Evolutionary conservation across 768 basidiomycete genomes (phyloP).

Genomic region (Rossbeevera mucosa): DNA sequence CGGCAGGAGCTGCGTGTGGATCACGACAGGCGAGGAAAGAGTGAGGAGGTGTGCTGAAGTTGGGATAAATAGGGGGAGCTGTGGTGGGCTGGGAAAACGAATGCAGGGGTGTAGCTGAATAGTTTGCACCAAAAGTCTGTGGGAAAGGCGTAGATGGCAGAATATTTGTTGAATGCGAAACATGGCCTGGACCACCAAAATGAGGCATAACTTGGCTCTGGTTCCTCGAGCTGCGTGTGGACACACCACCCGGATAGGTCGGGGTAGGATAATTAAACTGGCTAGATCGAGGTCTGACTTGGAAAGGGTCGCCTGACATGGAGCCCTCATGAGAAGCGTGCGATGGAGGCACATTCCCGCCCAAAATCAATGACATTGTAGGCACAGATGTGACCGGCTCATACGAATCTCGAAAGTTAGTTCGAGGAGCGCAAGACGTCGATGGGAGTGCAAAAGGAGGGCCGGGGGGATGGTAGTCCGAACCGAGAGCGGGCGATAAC

Average conservation of each 20-base stretch:
- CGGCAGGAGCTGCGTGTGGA: conserved; percentile 9
- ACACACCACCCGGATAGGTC: conserved; percentile 9
- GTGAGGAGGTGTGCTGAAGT: conserved; percentile 6
- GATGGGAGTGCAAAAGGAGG: conserved; percentile 28
- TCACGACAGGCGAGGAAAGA: conserved; percentile 11
- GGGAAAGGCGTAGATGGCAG: conserved; percentile 10
- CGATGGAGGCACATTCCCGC: background rate
- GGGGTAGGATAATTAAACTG: conserved; percentile 36
- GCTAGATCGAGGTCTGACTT: conserved; percentile 46
- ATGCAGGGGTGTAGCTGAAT: conserved; percentile 16
- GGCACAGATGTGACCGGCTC: conserved; percentile 25
- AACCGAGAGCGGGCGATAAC: conserved; percentile 12
- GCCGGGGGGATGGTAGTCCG: conserved; percentile 8
- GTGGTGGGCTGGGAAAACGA: conserved; percentile 9
- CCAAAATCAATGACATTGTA: conserved; percentile 7
- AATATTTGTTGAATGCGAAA: conserved; percentile 2
- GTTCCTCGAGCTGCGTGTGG: conserved; percentile 7
- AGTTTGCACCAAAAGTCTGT: conserved; percentile 16
- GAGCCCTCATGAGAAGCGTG: conserved; percentile 8
- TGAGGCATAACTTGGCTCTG: conserved; percentile 16
- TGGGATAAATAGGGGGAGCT: conserved; percentile 13
- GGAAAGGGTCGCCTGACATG: conserved; percentile 32
- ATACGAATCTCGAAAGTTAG: conserved; percentile 31
- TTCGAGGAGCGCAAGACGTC: conserved; percentile 13
- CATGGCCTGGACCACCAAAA: conserved; percentile 4